Evolutionary conservation across 192 early-diverging fungal genomes (phyloP).

Genomic region (Umbelopsis ramanniana): DNA sequence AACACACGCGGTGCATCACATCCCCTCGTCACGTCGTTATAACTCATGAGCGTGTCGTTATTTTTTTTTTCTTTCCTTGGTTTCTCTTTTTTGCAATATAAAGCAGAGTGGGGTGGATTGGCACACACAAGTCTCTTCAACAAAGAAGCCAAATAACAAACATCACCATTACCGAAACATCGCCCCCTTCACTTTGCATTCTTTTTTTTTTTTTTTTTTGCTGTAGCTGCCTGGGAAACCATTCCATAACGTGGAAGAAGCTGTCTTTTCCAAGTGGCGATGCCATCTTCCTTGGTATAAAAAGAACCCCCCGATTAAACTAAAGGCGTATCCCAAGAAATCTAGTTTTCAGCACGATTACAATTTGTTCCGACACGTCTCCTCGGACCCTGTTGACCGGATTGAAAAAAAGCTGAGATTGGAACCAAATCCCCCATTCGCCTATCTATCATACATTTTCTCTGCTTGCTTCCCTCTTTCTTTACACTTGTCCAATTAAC

Average conservation of each 20-base stretch:
- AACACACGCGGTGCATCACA: constrained; percentile 17
- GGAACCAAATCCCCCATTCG: not conserved
- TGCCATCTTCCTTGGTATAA: not conserved
- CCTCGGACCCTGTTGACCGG: constrained; percentile 12
- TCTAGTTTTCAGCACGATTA: constrained; percentile 23
- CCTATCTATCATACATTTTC: not conserved
- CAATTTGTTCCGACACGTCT: constrained; percentile 23
- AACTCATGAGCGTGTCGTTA: not conserved
- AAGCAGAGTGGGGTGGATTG: not conserved
- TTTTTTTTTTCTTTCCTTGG: not conserved
- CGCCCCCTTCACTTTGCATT: too few species aligned
- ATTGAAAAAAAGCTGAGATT: constrained; percentile 22
- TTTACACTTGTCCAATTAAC: not conserved
- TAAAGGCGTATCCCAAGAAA: constrained; percentile 7
- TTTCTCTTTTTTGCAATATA: not conserved
- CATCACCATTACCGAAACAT: too few species aligned
- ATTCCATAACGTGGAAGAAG: constrained; percentile 6
- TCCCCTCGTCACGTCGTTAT: too few species aligned
- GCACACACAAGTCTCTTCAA: too few species aligned
- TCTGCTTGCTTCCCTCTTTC: constrained; percentile 2
- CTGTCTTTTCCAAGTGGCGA: constrained; percentile 9
- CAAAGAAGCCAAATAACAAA: too few species aligned
- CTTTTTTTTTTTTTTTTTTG: not conserved
- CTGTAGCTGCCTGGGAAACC: not conserved
- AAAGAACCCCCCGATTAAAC: not conserved